phyloP scores from a whole-genome alignment of 2,329 filamentous ascomycete genomes.

The Claviceps fusiformis region DNA sequence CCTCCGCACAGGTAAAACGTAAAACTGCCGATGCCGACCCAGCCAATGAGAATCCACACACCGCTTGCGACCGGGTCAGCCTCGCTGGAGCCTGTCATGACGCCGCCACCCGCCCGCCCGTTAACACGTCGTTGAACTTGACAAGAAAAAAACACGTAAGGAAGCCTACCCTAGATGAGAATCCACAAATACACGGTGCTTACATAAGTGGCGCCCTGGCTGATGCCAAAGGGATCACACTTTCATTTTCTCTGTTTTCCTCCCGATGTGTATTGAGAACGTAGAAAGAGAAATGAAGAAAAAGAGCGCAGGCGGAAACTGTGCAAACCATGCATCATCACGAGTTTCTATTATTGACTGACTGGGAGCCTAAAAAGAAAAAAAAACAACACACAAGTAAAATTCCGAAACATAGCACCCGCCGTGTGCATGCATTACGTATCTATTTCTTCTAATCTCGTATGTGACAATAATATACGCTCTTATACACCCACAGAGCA shows the following conservation, averaged over 20 bases:
- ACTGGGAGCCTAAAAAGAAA: neutral
- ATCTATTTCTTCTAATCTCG: neutral
- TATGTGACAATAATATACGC: conserved; percentile 5
- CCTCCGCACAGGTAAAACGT: neutral
- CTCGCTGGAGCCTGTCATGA: neutral
- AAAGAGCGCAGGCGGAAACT: too few relatives aligned
- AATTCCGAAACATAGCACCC: neutral
- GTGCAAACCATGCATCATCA: too few relatives aligned
- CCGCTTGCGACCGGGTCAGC: neutral
- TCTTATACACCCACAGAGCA: neutral
- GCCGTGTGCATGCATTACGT: neutral
- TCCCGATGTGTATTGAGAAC: too few relatives aligned
- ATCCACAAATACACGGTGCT: too few relatives aligned
- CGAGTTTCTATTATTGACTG: too few relatives aligned
- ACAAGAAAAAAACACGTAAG: neutral
- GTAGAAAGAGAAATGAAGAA: too few relatives aligned
- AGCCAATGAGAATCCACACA: neutral
- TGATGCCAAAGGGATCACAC: too few relatives aligned
- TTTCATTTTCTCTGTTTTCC: too few relatives aligned
- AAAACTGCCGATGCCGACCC: neutral
- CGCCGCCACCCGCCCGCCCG: neutral
- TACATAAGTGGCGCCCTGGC: too few relatives aligned
- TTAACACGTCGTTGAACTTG: neutral
- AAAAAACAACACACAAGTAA: neutral
- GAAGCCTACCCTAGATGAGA: neutral